Percentiles rank a stretch among this genome's conserved stretches.
phyloP scores from a whole-genome alignment of 495 filamentous ascomycete genomes.

The Aspergillus nidulans region DNA sequence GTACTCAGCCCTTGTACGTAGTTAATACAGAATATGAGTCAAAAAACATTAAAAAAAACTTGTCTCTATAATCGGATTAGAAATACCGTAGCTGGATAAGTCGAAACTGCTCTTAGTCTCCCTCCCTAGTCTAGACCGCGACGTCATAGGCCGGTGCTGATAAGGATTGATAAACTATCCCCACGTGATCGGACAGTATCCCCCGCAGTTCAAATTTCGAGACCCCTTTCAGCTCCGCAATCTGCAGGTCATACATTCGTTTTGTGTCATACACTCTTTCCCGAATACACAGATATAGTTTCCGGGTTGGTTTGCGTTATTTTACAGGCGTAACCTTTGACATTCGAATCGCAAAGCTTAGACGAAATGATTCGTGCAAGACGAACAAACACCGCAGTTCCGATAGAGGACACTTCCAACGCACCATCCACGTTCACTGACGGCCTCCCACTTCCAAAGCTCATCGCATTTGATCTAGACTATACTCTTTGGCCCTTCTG shows the following conservation, averaged over 20 bases:
- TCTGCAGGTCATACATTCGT: not conserved
- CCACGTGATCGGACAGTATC: not conserved
- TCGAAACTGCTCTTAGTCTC: too few species aligned
- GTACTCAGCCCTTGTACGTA: not conserved
- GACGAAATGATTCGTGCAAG: slow-evolving; percentile 32
- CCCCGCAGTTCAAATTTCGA: not conserved
- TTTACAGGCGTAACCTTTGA: not conserved
- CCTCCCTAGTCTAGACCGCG: not conserved
- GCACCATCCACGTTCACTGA: slow-evolving; percentile 66
- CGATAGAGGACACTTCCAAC: slow-evolving; percentile 35
- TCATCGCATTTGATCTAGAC: slow-evolving; percentile 91
- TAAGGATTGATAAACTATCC: not conserved
- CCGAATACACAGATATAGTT: too few species aligned
- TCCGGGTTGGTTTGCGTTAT: too few species aligned
- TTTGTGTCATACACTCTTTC: not conserved
- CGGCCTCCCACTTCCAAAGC: slow-evolving; percentile 72
- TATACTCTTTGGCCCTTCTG: slow-evolving; percentile 98
- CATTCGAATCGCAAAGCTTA: not conserved
- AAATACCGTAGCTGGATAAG: too few species aligned
- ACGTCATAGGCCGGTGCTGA: not conserved
- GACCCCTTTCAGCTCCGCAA: not conserved
- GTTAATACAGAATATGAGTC: not conserved
- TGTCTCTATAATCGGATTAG: too few species aligned
- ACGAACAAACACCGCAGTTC: slow-evolving; percentile 34
- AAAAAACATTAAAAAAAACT: too few species aligned